phyloP scores from a whole-genome alignment of 805 yeast genomes.

The Saturnispora galanensis region DNA sequence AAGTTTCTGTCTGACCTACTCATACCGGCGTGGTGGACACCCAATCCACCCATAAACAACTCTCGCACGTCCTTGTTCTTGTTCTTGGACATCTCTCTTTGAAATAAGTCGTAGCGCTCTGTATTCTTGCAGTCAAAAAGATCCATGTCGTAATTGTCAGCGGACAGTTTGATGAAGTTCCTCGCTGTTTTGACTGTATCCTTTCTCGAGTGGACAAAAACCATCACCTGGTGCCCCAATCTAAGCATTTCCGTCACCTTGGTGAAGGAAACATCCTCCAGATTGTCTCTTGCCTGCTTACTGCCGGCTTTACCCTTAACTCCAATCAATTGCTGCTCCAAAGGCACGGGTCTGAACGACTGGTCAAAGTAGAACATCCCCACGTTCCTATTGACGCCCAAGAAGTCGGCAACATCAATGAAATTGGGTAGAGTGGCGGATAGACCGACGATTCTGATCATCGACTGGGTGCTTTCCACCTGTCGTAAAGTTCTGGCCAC shows the following conservation, averaged over 20 bases:
- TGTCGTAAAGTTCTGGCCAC: constrained; percentile 92
- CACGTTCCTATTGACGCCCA: constrained; percentile 79
- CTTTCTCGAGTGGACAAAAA: constrained; percentile 90
- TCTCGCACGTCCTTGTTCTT: constrained; percentile 75
- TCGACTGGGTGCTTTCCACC: constrained; percentile 86
- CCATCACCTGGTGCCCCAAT: constrained; percentile 85
- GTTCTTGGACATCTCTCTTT: constrained; percentile 60
- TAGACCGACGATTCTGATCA: constrained; percentile 88
- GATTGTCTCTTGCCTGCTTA: constrained; percentile 55
- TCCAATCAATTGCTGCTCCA: constrained; percentile 80
- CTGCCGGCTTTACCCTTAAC: constrained; percentile 81
- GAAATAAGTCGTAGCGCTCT: constrained; percentile 34
- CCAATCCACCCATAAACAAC: constrained; percentile 72
- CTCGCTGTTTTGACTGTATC: constrained; percentile 83
- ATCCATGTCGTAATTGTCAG: constrained; percentile 43
- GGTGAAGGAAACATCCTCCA: constrained; percentile 69
- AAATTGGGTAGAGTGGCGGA: constrained; percentile 92
- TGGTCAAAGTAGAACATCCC: constrained; percentile 95
- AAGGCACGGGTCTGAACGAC: constrained; percentile 87
- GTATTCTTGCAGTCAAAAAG: constrained; percentile 49
- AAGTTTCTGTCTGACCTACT: constrained; percentile 79
- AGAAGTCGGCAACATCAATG: constrained; percentile 87
- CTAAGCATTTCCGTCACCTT: constrained; percentile 58
- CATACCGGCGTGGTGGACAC: constrained; percentile 97
- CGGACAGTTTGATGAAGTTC: constrained; percentile 59